Evolutionary conservation across 2,329 filamentous ascomycete species (phyloP).

Genomic region (Gremmenia infestans): DNA sequence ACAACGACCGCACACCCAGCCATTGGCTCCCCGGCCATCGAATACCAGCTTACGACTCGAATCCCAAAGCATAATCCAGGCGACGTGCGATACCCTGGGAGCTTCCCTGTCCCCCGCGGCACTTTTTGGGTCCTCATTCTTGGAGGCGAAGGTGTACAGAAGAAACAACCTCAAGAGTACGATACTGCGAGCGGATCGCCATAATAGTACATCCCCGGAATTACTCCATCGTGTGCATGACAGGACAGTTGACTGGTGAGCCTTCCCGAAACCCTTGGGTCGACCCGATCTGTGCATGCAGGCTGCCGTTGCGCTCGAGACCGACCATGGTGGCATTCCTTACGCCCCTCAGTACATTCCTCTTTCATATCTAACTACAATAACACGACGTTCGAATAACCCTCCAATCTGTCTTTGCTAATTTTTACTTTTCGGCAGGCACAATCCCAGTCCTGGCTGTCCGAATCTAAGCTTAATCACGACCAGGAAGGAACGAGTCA

Average conservation of each 20-base stretch:
- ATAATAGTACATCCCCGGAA: constrained; percentile 17
- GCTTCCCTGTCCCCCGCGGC: background rate
- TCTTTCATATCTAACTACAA: constrained; percentile 16
- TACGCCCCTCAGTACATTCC: constrained; percentile 19
- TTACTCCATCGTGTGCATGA: constrained; percentile 20
- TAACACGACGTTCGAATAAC: constrained; percentile 6
- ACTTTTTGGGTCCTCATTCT: constrained; percentile 5
- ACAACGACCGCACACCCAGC: constrained; percentile 10
- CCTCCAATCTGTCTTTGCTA: constrained; percentile 11
- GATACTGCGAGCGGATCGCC: constrained; percentile 11
- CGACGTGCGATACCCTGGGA: constrained; percentile 1
- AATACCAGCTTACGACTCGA: constrained; percentile 2
- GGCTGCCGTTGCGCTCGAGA: constrained; percentile 14
- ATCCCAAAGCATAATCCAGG: constrained; percentile 9
- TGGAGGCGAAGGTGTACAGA: constrained; percentile 1
- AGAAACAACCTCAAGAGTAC: background rate
- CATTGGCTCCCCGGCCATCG: constrained; percentile 11
- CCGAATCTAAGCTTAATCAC: constrained; percentile 1
- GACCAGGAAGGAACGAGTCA: constrained; percentile 6
- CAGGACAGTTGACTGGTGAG: constrained; percentile 15
- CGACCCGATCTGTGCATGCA: constrained; percentile 23
- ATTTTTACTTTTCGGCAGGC: constrained; percentile 10
- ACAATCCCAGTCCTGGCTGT: background rate
- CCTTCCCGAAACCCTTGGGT: constrained; percentile 22
- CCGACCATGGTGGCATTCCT: constrained; percentile 24